Evolutionary conservation across 106 monocot genomes (phyloP).

Genomic region (Dactylorhiza incarnata): DNA sequence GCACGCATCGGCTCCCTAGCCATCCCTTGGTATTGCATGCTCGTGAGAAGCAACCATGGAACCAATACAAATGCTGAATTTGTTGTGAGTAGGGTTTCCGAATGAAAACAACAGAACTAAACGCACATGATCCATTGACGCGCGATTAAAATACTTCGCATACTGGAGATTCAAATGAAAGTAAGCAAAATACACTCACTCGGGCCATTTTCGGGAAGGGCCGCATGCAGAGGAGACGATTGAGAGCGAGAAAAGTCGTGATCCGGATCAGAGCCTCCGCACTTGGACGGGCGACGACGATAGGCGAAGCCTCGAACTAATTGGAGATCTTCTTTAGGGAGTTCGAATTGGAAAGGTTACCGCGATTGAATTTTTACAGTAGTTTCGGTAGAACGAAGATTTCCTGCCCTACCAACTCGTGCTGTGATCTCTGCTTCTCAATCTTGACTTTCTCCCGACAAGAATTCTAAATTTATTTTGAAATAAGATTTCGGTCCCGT

Average conservation of each 20-base stretch:
- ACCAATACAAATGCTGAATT: neutral
- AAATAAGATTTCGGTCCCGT: neutral
- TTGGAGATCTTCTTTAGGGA: neutral
- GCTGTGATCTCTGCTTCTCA: neutral
- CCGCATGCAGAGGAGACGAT: neutral
- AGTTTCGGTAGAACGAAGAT: constrained; percentile 6
- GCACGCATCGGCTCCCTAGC: neutral
- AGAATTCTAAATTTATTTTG: constrained; percentile 2
- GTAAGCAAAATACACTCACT: neutral
- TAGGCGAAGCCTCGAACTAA: neutral
- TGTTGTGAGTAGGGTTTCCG: neutral
- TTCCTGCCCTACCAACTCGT: constrained; percentile 10
- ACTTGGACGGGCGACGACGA: no score
- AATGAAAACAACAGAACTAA: neutral
- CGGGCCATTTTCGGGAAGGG: neutral
- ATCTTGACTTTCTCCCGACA: constrained; percentile 3
- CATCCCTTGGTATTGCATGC: neutral
- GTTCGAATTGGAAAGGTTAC: neutral
- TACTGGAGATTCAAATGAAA: neutral
- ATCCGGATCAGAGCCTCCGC: neutral
- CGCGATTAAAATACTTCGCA: neutral
- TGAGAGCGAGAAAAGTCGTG: neutral
- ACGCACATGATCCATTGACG: neutral
- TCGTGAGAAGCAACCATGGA: neutral
- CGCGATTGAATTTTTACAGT: neutral